A percentile compares a stretch with the other conserved stretches of the same genome.
phyloP scores from a whole-genome alignment of 257 asterid species.

The Jaltomata sinuosa region DNA sequence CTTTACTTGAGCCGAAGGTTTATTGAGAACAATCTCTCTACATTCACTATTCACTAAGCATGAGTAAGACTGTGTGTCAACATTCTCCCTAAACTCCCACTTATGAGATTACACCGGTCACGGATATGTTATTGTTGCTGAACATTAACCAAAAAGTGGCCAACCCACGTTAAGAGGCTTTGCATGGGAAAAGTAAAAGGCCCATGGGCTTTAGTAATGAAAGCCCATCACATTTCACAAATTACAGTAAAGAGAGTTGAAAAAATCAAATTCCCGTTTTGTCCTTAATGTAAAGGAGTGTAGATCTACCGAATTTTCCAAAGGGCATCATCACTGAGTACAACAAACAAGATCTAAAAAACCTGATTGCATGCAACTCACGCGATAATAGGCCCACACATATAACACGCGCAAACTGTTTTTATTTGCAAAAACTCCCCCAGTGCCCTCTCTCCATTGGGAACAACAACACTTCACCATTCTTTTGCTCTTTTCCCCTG shows the following conservation, averaged over 20 bases:
- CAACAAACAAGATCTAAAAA: background rate
- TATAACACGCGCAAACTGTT: background rate
- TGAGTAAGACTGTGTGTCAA: no score
- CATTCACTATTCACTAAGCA: no score
- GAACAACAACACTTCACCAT: background rate
- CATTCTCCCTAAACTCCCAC: no score
- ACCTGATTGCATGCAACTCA: background rate
- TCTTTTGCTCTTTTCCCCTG: background rate
- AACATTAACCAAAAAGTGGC: background rate
- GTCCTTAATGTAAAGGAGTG: background rate
- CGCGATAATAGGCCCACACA: background rate
- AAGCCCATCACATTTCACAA: background rate
- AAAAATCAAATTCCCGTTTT: background rate
- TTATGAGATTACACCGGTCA: no score
- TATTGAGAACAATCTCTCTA: no score
- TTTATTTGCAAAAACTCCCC: background rate
- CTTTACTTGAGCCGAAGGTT: no score
- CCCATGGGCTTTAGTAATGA: background rate
- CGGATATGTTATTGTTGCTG: no score
- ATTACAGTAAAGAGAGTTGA: background rate
- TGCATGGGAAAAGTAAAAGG: background rate
- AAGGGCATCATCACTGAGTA: background rate
- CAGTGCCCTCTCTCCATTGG: background rate
- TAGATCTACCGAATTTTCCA: background rate
- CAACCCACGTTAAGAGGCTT: background rate